Conservation (phyloP, 2,329 filamentous ascomycete genomes). For the Microcyclosporella mali region DNA sequence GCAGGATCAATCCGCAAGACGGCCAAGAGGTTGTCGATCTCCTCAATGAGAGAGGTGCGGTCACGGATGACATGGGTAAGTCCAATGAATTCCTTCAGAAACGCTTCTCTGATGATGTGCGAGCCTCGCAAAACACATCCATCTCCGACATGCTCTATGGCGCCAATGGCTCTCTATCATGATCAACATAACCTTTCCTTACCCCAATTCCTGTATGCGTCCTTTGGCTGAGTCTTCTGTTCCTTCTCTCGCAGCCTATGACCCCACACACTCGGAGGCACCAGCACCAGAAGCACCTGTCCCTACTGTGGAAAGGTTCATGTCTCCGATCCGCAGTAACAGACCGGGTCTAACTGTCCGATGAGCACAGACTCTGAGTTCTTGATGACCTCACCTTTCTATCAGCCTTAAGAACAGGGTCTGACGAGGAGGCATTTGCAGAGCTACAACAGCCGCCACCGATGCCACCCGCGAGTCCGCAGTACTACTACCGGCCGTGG, state of each 20-base stretch:
- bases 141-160: constrained; percentile 26
- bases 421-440: constrained; percentile 12
- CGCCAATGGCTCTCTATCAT: constrained; percentile 17
- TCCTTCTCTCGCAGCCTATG: constrained; percentile 12
- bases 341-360: constrained; percentile 9
- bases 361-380: constrained; percentile 19
- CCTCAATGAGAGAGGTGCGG: constrained; percentile 20
- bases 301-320: neutral
- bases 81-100: constrained; percentile 6
- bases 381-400: constrained; percentile 22
- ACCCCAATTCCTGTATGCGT: neutral
- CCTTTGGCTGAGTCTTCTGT: constrained; percentile 8
- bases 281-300: constrained; percentile 14
- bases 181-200: constrained; percentile 3
- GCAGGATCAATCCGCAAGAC: constrained; percentile 24
- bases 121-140: constrained; percentile 16
- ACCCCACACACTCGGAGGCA: constrained; percentile 17
- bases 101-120: constrained; percentile 13
- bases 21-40: constrained; percentile 32
- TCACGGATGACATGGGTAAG: constrained; percentile 25
- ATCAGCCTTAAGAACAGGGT: constrained; percentile 13
- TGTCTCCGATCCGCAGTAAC: constrained; percentile 8
- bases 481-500: constrained; percentile 15
- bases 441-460: constrained; percentile 1
- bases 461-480: no score